These are phyloP conservation scores for Prunus persica DNA, from an alignment of 306 rosid species.

Conservation along the genomic window DNA sequence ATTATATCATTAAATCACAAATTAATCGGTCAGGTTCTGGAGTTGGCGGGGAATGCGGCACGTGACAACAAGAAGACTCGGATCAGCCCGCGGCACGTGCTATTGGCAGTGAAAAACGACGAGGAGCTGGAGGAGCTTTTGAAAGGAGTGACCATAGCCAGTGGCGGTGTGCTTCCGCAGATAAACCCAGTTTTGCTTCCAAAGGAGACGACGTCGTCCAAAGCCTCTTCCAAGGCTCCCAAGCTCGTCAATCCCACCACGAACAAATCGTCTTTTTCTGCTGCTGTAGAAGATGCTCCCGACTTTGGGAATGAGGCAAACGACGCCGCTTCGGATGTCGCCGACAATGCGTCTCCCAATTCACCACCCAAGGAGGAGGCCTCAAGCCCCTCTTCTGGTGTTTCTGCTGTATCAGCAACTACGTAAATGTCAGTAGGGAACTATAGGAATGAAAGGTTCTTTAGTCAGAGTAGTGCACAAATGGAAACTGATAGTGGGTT, in stretches of 20 bases:
- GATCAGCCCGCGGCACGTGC: conserved; percentile 71
- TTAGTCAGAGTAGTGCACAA: neutral
- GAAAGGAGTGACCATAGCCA: conserved; percentile 78
- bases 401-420: neutral
- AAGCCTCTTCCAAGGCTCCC: neutral
- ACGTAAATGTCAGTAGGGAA: neutral
- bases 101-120: conserved; percentile 72
- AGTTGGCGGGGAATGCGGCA: conserved; percentile 81
- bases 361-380: neutral
- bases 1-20: too few species aligned
- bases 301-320: neutral
- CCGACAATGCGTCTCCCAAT: neutral
- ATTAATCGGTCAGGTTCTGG: conserved; percentile 50
- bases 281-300: neutral
- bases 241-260: conserved; percentile 26
- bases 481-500: neutral
- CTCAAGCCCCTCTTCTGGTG: neutral
- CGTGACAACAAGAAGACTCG: conserved; percentile 84
- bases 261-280: neutral
- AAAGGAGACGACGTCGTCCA: conserved; percentile 25
- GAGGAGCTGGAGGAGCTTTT: conserved; percentile 70
- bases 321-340: neutral
- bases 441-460: neutral
- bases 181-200: conserved; percentile 70
- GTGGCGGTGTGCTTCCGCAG: conserved; percentile 71